Base-by-base conservation (phyloP, 129 eudicot species). In the Mikania micrantha region DNA sequence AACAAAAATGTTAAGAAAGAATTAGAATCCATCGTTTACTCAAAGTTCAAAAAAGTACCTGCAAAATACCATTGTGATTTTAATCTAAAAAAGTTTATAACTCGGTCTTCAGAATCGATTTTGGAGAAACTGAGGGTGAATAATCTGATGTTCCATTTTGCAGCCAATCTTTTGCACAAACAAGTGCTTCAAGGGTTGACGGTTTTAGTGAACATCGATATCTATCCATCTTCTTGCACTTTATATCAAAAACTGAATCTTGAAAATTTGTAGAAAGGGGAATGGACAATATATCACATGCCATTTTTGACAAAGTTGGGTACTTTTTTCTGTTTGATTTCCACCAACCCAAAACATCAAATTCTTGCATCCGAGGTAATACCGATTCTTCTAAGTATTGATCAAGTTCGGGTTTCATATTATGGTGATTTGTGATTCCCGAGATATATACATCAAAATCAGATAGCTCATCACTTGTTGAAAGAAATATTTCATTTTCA, bases 331-430 rank as follows among this genome's bases (percentile, higher is more conserved):
- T 44, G 62, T 87, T 86, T 53, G 64, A 25, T 66, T 80, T 84
- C 99, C 99, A 94, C 99, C 99, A 94, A 13, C 88, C 93, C 76
- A 94, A 71, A 52, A 89, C 85, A 63, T 94, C 88, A 31, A 94
- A 83, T 8, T 83, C 96, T 68, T 86, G 84, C 38, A 39, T 68
- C 5, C 87, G 79, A 2, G 90, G 95, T 61, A 81, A 48, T 34
- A 80, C 76, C 4, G 88, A 16, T 73, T 94, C 99, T 64, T 89
- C 93, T 22, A 94, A 78, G 57, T 94, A 94, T 74, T 70, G 85
- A 64, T 94, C 97, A 21, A 92, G 70, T 29, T 92, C 98, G 3
- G 77, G 79, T 48, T 84, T 88, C 78, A 68, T 60, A 21, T 67
- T 66, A 59, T 78, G 75, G 25, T 82, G 82, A 36, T 65, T 77